Base-by-base conservation (phyloP, 352 stramenopile species). In the Phytophthora constricta region DNA sequence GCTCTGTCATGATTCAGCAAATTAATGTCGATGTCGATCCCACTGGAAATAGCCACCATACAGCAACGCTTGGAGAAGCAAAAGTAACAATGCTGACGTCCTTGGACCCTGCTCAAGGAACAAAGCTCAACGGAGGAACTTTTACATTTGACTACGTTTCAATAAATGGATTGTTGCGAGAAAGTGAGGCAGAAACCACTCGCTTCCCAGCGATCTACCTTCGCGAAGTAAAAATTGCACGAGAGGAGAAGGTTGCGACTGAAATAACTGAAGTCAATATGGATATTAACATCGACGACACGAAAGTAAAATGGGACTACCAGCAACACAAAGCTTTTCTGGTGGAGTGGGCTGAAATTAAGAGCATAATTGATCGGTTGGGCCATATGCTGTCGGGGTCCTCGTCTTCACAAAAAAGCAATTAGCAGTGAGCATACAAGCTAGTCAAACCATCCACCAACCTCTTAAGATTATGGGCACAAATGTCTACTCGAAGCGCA, bases 241-340 rank as follows among this genome's bases (percentile, higher is more conserved):
- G 66, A 4, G 41, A 70, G 20, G 66, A 79, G 22, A 77, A 76
- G 11, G 19, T 46, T 23, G 47, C 63, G 5, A 5, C 2, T 2
- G 74, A 81, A 26, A 41, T 47, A 8, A 62, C 53, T 13, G 70
- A 87, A 48, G 53, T 70, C 3, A 55, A 72, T 16, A 56, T 82
- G 71, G 31, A 68, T 1, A 48, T 87, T 34, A 34, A 57, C 17
- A 67, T 84, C 14, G 58, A 67, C 1, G 58, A 74, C 9, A 43
- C 67, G 4, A 62, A 58, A 4, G 41, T 85, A 5, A 52, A 80
- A 31, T 85, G 78, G 78, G 65, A 66, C 20, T 77, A 82, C 20
- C 50, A 20, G 10, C 48, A 62, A 14, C 76, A 85, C 46, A 63
- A 58, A 9, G 26, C 34, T 0, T 83, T 85, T 37, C 31, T 85